phyloP scores from a whole-genome alignment of 495 filamentous ascomycete genomes.

The Penicillium malachiteum region DNA sequence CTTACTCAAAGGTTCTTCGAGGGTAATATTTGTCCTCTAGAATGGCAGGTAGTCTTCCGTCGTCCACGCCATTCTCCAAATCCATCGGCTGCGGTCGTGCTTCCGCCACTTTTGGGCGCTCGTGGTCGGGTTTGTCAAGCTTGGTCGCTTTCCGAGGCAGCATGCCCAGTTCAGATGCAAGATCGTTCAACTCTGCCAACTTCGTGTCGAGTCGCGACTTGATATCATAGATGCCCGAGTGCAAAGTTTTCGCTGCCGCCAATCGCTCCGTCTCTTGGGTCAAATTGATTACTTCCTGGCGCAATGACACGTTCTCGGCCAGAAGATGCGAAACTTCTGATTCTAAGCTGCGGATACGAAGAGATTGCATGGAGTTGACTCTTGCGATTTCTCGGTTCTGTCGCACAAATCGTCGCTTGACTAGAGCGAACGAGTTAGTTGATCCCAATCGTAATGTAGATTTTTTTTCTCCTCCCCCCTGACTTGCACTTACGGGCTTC shows the following conservation, averaged over 20 bases:
- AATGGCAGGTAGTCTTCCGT: constrained; percentile 77
- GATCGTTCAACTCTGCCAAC: constrained; percentile 60
- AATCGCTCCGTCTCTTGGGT: constrained; percentile 63
- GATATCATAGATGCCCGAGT: constrained; percentile 60
- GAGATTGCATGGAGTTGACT: constrained; percentile 85
- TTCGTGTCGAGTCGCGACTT: constrained; percentile 71
- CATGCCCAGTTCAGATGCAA: constrained; percentile 62
- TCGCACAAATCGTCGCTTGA: constrained; percentile 81
- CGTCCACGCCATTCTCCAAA: constrained; percentile 30
- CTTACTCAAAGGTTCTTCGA: constrained; percentile 72
- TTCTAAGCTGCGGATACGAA: constrained; percentile 85
- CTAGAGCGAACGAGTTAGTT: constrained; percentile 42
- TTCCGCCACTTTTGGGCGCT: constrained; percentile 19
- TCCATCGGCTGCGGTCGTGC: constrained; percentile 13
- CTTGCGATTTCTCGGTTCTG: constrained; percentile 94
- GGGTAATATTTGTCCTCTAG: constrained; percentile 78
- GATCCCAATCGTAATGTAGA: neutral
- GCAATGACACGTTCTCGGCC: constrained; percentile 82
- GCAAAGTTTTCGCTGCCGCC: constrained; percentile 39
- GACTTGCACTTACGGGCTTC: constrained; percentile 67
- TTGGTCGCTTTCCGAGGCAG: constrained; percentile 40
- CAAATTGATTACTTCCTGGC: constrained; percentile 72
- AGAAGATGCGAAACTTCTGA: constrained; percentile 79
- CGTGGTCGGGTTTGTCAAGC: constrained; percentile 12
- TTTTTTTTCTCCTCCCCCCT: neutral